Evolutionary conservation across 2,329 filamentous ascomycete species (phyloP), one percentile per base, ranked within the genome.

Genomic region (Hypoxylon sp.): DNA sequence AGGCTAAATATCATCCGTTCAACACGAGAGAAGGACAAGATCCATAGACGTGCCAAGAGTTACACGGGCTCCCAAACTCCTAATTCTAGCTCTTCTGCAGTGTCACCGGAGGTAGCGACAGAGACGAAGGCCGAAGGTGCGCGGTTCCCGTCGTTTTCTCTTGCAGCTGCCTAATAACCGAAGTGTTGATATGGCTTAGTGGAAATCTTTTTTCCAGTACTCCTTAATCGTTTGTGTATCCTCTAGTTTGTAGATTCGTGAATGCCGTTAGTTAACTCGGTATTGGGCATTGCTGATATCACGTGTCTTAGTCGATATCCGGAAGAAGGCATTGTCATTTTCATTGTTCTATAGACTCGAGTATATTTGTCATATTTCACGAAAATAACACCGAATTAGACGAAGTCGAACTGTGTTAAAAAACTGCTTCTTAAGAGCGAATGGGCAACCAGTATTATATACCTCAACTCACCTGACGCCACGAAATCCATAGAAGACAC

Each of bases 11-110:
- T n/a, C n/a, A n/a, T n/a, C n/a, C n/a, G n/a, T n/a, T n/a, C n/a
- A n/a, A n/a, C n/a, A n/a, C n/a, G n/a, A n/a, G n/a, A n/a, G n/a
- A n/a, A n/a, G n/a, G n/a, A n/a, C n/a, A n/a, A n/a, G n/a, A n/a
- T n/a, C n/a, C n/a, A n/a, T n/a, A n/a, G n/a, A n/a, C n/a, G n/a
- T 32, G 27, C 27, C 10, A 47, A 31, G 6, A 19, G 53, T 24
- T 21, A 56, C 19, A 56, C 2, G 13, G 44, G 24, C 37, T 11
- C 2, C 37, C 15, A 39, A 2, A 27, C 13, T 35, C 19, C 31
- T 55, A 19, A 24, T 7, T 27, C 27, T 17, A 51, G 27, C 48
- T 51, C 48, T 32, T 51, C 21, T 50, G n/a, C n/a, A n/a, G n/a
- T n/a, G n/a, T n/a, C n/a, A n/a, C n/a, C n/a, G n/a, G n/a, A n/a